A percentile compares a stretch with the other conserved stretches of the same genome.
These are phyloP conservation scores for Suhomyces vadensis DNA, from an alignment of 805 yeast species.

Conservation along the genomic window DNA sequence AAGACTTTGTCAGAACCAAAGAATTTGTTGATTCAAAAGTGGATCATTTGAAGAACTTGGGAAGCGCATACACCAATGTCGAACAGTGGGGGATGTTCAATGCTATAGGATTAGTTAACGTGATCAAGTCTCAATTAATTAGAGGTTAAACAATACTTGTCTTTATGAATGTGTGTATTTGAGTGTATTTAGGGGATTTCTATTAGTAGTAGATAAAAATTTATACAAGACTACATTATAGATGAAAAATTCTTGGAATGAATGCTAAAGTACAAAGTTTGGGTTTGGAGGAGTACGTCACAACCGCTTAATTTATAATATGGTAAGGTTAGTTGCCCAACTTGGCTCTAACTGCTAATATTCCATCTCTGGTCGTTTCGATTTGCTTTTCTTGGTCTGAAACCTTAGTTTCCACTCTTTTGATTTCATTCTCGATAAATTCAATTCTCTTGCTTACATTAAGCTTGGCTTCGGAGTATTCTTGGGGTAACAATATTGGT, in stretches of 20 bases:
- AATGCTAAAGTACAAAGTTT: too few relatives aligned
- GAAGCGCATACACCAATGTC: conserved; percentile 60
- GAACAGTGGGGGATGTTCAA: conserved; percentile 79
- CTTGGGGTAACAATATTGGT: conserved; percentile 89
- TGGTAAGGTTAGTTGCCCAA: conserved; percentile 16
- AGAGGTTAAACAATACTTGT: conserved; percentile 46
- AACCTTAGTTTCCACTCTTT: conserved; percentile 70
- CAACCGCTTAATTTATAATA: too few relatives aligned
- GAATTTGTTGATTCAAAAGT: conserved; percentile 65
- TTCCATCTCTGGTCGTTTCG: conserved; percentile 58
- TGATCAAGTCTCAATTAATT: conserved; percentile 67
- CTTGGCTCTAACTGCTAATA: conserved; percentile 48
- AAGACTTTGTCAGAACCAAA: conserved; percentile 55
- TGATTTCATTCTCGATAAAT: conserved; percentile 77
- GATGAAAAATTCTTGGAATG: too few relatives aligned
- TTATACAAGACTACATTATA: not conserved
- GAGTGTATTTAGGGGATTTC: too few relatives aligned
- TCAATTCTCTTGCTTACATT: conserved; percentile 90
- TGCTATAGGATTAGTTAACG: conserved; percentile 61
- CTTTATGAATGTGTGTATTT: not conserved
- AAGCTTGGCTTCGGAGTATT: conserved; percentile 72
- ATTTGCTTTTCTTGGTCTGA: conserved; percentile 45
- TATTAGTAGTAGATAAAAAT: too few relatives aligned
- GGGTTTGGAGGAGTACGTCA: too few relatives aligned
- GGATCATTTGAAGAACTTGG: conserved; percentile 51